phyloP scores from a whole-genome alignment of 306 rosid genomes.

The Prinsepia uniflora region DNA sequence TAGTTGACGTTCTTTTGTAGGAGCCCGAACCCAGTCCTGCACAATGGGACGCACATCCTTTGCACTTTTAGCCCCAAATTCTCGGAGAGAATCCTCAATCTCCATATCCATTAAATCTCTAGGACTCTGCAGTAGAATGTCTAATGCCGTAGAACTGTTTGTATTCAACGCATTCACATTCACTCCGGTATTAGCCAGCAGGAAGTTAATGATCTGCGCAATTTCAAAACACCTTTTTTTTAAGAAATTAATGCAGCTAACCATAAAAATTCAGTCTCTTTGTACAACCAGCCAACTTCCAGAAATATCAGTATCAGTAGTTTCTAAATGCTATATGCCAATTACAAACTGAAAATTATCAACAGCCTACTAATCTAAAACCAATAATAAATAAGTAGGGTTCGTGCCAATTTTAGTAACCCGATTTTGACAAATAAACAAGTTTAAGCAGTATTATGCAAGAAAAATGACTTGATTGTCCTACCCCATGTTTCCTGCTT shows the following conservation, averaged over 20 bases:
- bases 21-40: slow-evolving; percentile 6
- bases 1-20: neutral
- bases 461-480: no score
- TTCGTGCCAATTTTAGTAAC: no score
- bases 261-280: neutral
- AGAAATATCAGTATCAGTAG: neutral
- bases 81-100: slow-evolving; percentile 20
- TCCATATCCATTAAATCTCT: slow-evolving; percentile 27
- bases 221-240: neutral
- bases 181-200: slow-evolving; percentile 11
- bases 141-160: slow-evolving; percentile 27
- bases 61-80: slow-evolving; percentile 13
- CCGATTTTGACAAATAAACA: no score
- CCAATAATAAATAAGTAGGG: no score
- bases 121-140: slow-evolving; percentile 29
- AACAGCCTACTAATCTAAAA: no score
- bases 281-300: neutral
- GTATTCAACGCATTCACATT: slow-evolving; percentile 24
- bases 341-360: neutral
- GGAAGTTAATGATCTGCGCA: slow-evolving; percentile 27
- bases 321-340: neutral
- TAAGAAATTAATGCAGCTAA: neutral
- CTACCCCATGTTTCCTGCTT: no score
- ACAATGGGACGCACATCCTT: slow-evolving; percentile 16
- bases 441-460: no score